A percentile compares a stretch with the other conserved stretches of the same genome.
Evolutionary conservation across 805 yeast species (phyloP).

Genomic region (Kluyveromyces siamensis): DNA sequence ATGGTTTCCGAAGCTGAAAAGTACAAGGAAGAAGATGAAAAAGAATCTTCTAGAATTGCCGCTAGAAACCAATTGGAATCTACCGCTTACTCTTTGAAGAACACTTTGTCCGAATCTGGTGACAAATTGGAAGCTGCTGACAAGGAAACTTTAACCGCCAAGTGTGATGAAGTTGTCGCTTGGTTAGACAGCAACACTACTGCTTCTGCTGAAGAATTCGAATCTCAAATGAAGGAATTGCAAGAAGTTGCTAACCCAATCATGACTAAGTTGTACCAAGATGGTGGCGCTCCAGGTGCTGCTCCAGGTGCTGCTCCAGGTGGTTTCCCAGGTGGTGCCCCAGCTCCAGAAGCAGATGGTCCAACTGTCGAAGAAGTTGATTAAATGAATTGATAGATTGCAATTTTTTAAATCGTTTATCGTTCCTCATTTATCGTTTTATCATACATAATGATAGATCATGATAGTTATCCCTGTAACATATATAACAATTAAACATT

Average conservation of each 20-base stretch:
- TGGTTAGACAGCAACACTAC: constrained; percentile 94
- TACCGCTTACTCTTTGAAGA: constrained; percentile 89
- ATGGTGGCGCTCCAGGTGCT: constrained; percentile 73
- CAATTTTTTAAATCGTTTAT: neutral
- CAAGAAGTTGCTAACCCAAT: constrained; percentile 96
- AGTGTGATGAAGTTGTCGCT: constrained; percentile 72
- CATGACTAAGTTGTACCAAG: constrained; percentile 93
- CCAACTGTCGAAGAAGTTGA: constrained; percentile 84
- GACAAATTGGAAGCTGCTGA: constrained; percentile 72
- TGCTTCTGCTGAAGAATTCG: constrained; percentile 87
- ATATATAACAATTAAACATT: neutral
- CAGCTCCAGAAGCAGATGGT: constrained; percentile 50
- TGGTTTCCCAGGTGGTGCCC: constrained; percentile 58
- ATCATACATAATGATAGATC: neutral
- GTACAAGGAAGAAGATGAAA: constrained; percentile 94
- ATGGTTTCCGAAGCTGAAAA: constrained; percentile 98
- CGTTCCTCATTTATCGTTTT: neutral
- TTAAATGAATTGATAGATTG: constrained; percentile 26
- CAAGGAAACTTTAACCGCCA: constrained; percentile 66
- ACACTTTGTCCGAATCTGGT: constrained; percentile 65
- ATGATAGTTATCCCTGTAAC: neutral
- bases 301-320: constrained; percentile 60
- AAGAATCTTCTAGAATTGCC: constrained; percentile 85
- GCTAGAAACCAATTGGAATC: constrained; percentile 96
- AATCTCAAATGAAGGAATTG: constrained; percentile 92